phyloP scores from a whole-genome alignment of 495 filamentous ascomycete species.

The Xylona heveae region DNA sequence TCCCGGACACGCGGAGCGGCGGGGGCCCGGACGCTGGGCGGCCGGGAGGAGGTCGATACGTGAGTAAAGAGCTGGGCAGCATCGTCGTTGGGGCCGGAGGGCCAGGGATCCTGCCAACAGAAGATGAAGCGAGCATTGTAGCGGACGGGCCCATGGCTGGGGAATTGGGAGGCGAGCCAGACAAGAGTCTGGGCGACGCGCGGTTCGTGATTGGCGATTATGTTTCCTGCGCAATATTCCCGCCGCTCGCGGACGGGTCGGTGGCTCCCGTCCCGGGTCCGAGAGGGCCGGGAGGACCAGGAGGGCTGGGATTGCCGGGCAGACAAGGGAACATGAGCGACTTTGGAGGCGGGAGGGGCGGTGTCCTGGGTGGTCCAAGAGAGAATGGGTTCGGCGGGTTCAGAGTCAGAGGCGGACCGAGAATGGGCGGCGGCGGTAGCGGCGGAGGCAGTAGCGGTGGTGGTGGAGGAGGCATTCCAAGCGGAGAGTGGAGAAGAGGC shows the following conservation, averaged over 20 bases:
- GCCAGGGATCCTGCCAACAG: slow-evolving; percentile 16
- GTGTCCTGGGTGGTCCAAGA: slow-evolving; percentile 15
- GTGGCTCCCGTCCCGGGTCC: slow-evolving; percentile 27
- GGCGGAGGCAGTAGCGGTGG: slow-evolving; percentile 17
- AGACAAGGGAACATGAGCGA: slow-evolving; percentile 15
- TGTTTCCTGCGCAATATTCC: slow-evolving; percentile 57
- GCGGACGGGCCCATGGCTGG: slow-evolving; percentile 11
- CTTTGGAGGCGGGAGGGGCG: slow-evolving; percentile 23
- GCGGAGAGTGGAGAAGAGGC: slow-evolving; percentile 18
- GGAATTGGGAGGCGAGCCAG: slow-evolving; percentile 31
- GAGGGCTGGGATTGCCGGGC: slow-evolving; percentile 11
- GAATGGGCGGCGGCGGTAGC: no score
- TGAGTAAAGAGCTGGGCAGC: slow-evolving; percentile 57
- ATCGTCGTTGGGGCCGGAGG: slow-evolving; percentile 50
- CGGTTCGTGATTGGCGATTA: slow-evolving; percentile 80
- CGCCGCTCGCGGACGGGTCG: slow-evolving; percentile 51
- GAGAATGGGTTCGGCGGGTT: slow-evolving; percentile 11
- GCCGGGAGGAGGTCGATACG: slow-evolving; percentile 30
- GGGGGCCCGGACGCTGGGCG: slow-evolving; percentile 24
- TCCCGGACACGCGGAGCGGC: slow-evolving; percentile 47
- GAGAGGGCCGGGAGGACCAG: slow-evolving; percentile 14
- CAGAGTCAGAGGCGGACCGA: slow-evolving; percentile 1
- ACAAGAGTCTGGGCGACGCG: slow-evolving; percentile 52
- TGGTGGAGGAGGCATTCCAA: slow-evolving; percentile 12
- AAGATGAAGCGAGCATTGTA: slow-evolving; percentile 8